A percentile compares a stretch with the other conserved stretches of the same genome.
Conservation (phyloP, 441 rosid species). For the Adansonia rubrostipa region DNA sequence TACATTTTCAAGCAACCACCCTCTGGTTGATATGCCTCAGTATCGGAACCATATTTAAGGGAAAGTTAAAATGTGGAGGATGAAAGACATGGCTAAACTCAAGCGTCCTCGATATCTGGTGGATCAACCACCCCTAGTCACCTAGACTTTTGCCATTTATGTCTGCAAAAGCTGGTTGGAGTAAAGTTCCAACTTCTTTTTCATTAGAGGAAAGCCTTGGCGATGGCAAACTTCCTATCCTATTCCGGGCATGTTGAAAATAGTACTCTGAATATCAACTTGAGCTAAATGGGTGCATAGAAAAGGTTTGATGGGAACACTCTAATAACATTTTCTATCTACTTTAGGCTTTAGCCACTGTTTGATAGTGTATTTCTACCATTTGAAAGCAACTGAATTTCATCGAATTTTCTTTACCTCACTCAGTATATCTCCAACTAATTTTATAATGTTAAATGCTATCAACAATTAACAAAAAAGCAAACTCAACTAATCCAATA, state of each 20-base stretch:
- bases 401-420: neutral
- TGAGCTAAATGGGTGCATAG: neutral
- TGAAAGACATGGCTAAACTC: neutral
- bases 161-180: constrained; percentile 2
- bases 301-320: constrained; percentile 1
- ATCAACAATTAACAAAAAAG: neutral
- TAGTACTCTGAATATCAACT: neutral
- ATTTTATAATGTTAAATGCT: neutral
- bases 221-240: constrained; percentile 6
- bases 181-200: neutral
- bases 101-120: neutral
- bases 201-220: neutral
- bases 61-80: neutral
- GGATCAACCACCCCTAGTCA: neutral
- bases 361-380: neutral
- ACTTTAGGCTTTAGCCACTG: constrained; percentile 1
- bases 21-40: constrained; percentile 23
- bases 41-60: constrained; percentile 33
- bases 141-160: neutral
- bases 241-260: constrained; percentile 14
- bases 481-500: neutral
- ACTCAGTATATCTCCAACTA: too few relatives aligned
- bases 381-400: constrained; percentile 12
- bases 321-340: neutral
- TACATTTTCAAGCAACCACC: neutral